Base-by-base conservation (phyloP, 1,139 yeast species). In the Hanseniaspora uvarum region DNA sequence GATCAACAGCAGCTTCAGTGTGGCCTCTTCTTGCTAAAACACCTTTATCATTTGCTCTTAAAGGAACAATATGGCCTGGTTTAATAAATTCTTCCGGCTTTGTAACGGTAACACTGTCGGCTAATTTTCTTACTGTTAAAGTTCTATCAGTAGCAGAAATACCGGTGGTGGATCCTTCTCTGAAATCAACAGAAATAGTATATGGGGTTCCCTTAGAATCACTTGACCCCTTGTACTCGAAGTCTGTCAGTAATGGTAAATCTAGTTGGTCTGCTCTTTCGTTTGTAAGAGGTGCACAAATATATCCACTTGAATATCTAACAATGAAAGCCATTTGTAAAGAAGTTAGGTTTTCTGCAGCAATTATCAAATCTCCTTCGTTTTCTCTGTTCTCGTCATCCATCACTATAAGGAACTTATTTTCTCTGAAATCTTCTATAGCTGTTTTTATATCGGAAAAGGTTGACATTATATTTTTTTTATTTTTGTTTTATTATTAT, bases 301-400 rank as follows among this genome's bases (percentile, higher is more conserved):
- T 89, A 66, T 85, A 89, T 11, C 99, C 98, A 0, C 94, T 83
- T 4, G 87, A 80, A 58, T 92, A 79, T 61, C 94, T 81, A 40
- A 94, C 95, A 59, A 94, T 72, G 63, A 92, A 94, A 1, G 98
- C 97, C 96, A 94, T 88, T 62, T 88, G 81, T 63, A 83, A 83
- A 53, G 86, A 81, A 41, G 95, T 86, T 60, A 81, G 74, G 56
- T 74, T 74, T 61, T 84, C 82, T 31, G 96, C 98, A 23, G 98
- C 94, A 55, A 86, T 82, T 62, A 94, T 88, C 65, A 94, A 75
- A 67, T 94, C 99, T 51, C 98, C 98, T 72, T 94, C 99, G 67
- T 94, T 94, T 69, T 94, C 99, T 63, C 98, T 82, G 64, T 78
- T 78, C 67, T 87, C 97, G 65, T 92, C 96, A 68, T 94, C 98